Evolutionary conservation across 2,329 filamentous ascomycete species (phyloP), one percentile per base, ranked within the genome.

Genomic region (Acrocalymma vagum): DNA sequence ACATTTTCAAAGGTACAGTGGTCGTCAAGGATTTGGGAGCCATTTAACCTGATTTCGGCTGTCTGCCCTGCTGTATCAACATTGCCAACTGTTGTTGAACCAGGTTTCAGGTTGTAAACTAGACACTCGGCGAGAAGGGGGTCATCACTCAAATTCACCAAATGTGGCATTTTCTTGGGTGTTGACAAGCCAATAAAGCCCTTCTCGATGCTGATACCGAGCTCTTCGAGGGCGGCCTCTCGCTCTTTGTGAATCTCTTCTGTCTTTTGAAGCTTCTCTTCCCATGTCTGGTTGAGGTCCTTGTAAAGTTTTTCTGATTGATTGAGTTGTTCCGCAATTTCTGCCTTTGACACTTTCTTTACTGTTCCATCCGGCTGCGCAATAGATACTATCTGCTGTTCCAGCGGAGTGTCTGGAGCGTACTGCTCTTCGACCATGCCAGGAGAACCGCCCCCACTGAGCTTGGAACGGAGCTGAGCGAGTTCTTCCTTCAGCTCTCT

Each of bases 181-280:
- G 92, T 97, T 45, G 90, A 93, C 47, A 99, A 77, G 10, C 94
- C 94, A 47, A 99, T 86, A 63, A 96, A 96, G 6, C 94, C 94
- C 70, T 99, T 99, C 67, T 99, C 94, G 54, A 99, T 99, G 70
- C 92, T 97, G 72, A 99, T 97, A 53, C 94, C 94, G 28, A 99
- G 81, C 69, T 99, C 94, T 74, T 99, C 94, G 29, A 99, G 77
- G 8, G 94, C 94, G 31, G 91, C 85, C 71, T 99, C 94, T 55
- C 94, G 85, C 72, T 99, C 94, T 67, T 96, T 96, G 76, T 99
- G 94, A 39, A 99, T 97, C 57, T 93, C 85, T 69, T 99, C 94
- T 0, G 94, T 99, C 74, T 95, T 96, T 52, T 84, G 81, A 48
- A 99, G 75, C 71, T 97, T 97, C 73, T 99, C 84, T 73, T 99